Conservation (phyloP, 2,329 filamentous ascomycete species). For the Macrophomina tecta region DNA sequence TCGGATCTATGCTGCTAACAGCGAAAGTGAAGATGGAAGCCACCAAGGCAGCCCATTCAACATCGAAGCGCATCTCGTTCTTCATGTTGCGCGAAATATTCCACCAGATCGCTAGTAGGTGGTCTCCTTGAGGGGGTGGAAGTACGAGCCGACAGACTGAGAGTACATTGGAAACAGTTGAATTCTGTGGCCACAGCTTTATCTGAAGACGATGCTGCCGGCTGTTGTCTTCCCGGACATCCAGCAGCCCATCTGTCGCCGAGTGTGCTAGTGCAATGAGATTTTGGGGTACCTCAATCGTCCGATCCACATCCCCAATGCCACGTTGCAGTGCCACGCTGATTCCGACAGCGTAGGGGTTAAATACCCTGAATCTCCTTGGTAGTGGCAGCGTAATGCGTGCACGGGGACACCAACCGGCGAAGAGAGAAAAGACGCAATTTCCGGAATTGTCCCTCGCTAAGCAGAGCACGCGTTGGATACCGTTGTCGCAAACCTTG, state of each 20-base stretch:
- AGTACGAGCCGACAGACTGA: constrained; percentile 41
- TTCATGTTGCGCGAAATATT: constrained; percentile 39
- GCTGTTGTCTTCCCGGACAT: constrained; percentile 41
- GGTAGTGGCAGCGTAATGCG: constrained; percentile 33
- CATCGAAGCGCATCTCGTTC: constrained; percentile 30
- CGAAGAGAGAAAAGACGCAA: constrained; percentile 38
- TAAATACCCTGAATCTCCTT: constrained; percentile 38
- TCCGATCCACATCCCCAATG: not conserved
- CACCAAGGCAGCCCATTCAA: constrained; percentile 49
- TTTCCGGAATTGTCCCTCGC: constrained; percentile 33
- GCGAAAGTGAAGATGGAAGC: constrained; percentile 48
- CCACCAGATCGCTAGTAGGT: constrained; percentile 48
- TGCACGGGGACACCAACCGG: constrained; percentile 46
- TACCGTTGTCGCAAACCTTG: constrained; percentile 41
- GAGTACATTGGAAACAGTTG: constrained; percentile 40
- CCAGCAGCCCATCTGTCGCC: constrained; percentile 23
- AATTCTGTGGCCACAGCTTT: constrained; percentile 39
- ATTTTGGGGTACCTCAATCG: constrained; percentile 3
- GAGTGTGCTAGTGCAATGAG: constrained; percentile 9
- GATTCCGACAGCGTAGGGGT: constrained; percentile 40
- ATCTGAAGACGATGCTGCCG: constrained; percentile 42
- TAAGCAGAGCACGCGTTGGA: constrained; percentile 42
- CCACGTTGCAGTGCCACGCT: not conserved
- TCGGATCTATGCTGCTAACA: constrained; percentile 43
- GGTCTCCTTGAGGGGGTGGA: constrained; percentile 44